phyloP scores from a whole-genome alignment of 2,329 filamentous ascomycete species.

The Pestalotiopsis sp. region DNA sequence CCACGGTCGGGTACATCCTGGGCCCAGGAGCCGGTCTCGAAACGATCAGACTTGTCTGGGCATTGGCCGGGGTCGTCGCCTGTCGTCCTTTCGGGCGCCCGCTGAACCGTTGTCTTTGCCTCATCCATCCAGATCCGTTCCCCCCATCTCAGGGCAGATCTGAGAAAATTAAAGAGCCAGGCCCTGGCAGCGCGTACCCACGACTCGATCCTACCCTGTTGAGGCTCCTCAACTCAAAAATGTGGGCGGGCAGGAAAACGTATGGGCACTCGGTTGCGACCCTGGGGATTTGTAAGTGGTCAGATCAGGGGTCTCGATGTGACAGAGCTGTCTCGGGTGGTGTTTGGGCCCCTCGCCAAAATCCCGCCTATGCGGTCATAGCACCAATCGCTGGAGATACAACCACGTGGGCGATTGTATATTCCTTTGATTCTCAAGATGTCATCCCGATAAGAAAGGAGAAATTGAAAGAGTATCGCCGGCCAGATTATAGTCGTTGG shows the following conservation, averaged over 20 bases:
- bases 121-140: conserved; percentile 15
- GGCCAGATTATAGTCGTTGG: too few relatives aligned
- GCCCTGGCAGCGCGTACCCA: conserved; percentile 10
- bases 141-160: background rate
- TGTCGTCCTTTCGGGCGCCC: conserved; percentile 25
- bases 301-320: conserved; percentile 33
- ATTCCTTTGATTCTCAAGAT: background rate
- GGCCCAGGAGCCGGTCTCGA: conserved; percentile 39
- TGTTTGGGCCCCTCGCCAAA: conserved; percentile 40
- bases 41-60: conserved; percentile 37
- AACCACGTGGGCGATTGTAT: too few relatives aligned
- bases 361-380: conserved; percentile 20
- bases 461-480: background rate
- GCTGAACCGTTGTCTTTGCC: conserved; percentile 29
- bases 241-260: background rate
- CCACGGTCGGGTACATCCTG: conserved; percentile 25
- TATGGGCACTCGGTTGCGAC: conserved; percentile 1
- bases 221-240: conserved; percentile 3
- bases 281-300: conserved; percentile 14
- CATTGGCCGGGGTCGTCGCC: conserved; percentile 16
- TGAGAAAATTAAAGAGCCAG: background rate
- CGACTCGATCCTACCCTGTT: background rate
- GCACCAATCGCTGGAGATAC: conserved; percentile 7
- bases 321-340: conserved; percentile 51
- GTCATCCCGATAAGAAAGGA: background rate